Conservation (phyloP, 106 monocot genomes). For the Acorus calamus region DNA sequence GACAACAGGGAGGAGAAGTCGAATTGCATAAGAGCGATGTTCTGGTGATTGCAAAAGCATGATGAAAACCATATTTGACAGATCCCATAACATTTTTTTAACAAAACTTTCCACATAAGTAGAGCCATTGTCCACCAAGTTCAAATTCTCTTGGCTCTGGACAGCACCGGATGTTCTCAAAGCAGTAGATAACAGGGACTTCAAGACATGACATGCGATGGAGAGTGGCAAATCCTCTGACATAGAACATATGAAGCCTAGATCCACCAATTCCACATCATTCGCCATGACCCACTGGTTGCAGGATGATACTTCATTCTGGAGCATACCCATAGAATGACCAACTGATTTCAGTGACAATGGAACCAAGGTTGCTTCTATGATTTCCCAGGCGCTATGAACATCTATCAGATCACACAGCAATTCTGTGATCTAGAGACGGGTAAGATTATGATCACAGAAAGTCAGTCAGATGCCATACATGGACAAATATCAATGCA, state of each 20-base stretch:
- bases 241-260: neutral
- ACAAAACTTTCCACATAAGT: conserved; percentile 12
- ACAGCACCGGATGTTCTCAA: conserved; percentile 14
- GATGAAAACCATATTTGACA: conserved; percentile 29
- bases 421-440: conserved; percentile 30
- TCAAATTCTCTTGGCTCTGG: conserved; percentile 1
- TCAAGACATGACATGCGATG: conserved; percentile 35
- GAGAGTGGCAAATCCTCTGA: conserved; percentile 14
- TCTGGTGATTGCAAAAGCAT: conserved; percentile 37
- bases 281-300: conserved; percentile 13
- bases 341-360: conserved; percentile 56
- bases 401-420: conserved; percentile 32
- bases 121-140: neutral
- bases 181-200: conserved; percentile 27
- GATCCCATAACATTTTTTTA: conserved; percentile 46
- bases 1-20: conserved; percentile 45
- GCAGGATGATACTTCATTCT: conserved; percentile 14
- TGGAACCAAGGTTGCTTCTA: conserved; percentile 42
- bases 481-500: neutral
- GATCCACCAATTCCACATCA: conserved; percentile 1
- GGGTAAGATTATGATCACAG: neutral
- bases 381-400: conserved; percentile 27
- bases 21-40: conserved; percentile 32
- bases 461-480: neutral
- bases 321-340: conserved; percentile 13